Conservation (phyloP, 495 filamentous ascomycete species). For the Hypoxylon lenormandii region DNA sequence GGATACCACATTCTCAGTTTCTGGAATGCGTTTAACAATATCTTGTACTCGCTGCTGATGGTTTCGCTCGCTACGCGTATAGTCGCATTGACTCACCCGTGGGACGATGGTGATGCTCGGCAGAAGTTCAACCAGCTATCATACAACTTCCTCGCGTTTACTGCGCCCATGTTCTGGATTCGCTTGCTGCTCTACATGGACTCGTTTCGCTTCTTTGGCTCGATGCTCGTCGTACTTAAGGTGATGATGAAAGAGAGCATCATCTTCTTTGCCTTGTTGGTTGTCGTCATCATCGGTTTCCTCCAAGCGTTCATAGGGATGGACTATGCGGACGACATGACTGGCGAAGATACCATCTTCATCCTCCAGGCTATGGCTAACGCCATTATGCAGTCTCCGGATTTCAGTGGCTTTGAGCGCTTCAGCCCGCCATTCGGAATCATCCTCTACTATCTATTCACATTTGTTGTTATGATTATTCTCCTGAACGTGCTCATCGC, state of each 20-base stretch:
- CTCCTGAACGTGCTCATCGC: constrained; percentile 95
- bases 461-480: constrained; percentile 95
- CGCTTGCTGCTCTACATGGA: constrained; percentile 93
- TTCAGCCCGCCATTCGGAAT: constrained; percentile 82
- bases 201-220: constrained; percentile 93
- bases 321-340: constrained; percentile 79
- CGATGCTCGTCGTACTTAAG: constrained; percentile 95
- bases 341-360: constrained; percentile 69
- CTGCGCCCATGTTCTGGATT: constrained; percentile 96
- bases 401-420: constrained; percentile 87
- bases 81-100: constrained; percentile 74
- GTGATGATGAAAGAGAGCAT: constrained; percentile 99
- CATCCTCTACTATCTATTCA: constrained; percentile 94
- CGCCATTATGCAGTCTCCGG: constrained; percentile 86
- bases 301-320: constrained; percentile 95
- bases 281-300: constrained; percentile 88
- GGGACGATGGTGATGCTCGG: constrained; percentile 64
- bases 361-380: constrained; percentile 93
- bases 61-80: constrained; percentile 81
- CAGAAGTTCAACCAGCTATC: constrained; percentile 77
- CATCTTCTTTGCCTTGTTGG: constrained; percentile 95
- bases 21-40: constrained; percentile 93
- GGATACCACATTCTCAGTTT: constrained; percentile 89
- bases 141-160: constrained; percentile 92
- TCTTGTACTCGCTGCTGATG: constrained; percentile 80